Evolutionary conservation across 148 eudicot species (phyloP), one percentile per base, ranked within the genome.

Genomic region (Bassia scoparia): DNA sequence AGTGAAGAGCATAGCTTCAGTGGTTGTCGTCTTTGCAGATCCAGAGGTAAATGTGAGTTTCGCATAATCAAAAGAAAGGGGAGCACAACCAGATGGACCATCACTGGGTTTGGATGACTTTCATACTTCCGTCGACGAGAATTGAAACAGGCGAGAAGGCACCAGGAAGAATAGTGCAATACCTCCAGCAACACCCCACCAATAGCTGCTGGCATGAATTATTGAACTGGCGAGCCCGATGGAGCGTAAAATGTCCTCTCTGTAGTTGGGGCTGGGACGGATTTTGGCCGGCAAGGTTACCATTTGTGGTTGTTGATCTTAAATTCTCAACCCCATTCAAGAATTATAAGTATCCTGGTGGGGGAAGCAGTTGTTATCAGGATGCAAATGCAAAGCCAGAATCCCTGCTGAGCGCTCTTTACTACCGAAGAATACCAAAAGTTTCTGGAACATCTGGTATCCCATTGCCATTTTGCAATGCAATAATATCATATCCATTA

Each of bases 51-150:
- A 78, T 89, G 98, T 23, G 98, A 94, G 58, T 93, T 87, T 69
- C 97, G n/a, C 97, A 77, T 91, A 91, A n/a, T n/a, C 30, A 94
- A 54, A 23, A 97, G 89, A 73, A 94, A 86, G 26, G 98, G 98
- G 49, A 94, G 98, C 98, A n/a, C 98, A 94, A 26, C 88, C 90
- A 6, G 95, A 87, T 50, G 95, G 90, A 17, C 91, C 97, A 61
- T 91, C 97, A 52, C 96, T 88, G 27, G 96, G 80, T 69, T 70
- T 94, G 10, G 95, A 83, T 67, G 75, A 84, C 81, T 86, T 94
- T 30, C 79, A 64, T 80, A 79, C 76, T 74, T 84, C 9, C 76
- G 81, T 24, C 86, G 83, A 37, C 85, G 84, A 60, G 77, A 75
- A 46, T 88, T 65, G 69, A 66, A 46, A 78, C 91, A 94, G 48